A percentile compares a stretch with the other conserved stretches of the same genome.
Evolutionary conservation across 306 rosid genomes (phyloP).

Genomic region (Crataegus laevigata): DNA sequence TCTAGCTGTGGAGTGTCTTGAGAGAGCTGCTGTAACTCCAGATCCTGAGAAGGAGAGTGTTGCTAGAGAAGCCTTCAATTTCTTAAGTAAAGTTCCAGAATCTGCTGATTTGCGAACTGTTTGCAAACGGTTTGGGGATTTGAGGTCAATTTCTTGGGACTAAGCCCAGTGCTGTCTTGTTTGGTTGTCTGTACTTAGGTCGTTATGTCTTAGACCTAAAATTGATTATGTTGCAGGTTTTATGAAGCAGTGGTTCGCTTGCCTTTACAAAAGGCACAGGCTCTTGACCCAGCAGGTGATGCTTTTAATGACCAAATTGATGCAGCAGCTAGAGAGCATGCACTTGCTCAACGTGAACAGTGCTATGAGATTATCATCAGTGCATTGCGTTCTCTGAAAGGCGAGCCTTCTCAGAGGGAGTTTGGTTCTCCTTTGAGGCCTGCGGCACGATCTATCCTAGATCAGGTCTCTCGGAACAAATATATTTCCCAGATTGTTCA

Average conservation of each 20-base stretch:
- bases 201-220: slow-evolving; percentile 23
- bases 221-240: slow-evolving; percentile 50
- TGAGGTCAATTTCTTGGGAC: slow-evolving; percentile 47
- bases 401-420: slow-evolving; percentile 54
- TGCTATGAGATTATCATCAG: slow-evolving; percentile 85
- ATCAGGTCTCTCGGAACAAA: slow-evolving; percentile 65
- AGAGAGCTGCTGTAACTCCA: slow-evolving; percentile 77
- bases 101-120: slow-evolving; percentile 87
- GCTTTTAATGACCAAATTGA: slow-evolving; percentile 86
- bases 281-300: slow-evolving; percentile 87
- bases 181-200: slow-evolving; percentile 6
- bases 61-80: slow-evolving; percentile 79
- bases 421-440: slow-evolving; percentile 74
- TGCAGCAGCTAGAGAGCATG: slow-evolving; percentile 66
- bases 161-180: not conserved
- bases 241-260: slow-evolving; percentile 94
- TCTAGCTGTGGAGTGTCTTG: slow-evolving; percentile 92
- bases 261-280: slow-evolving; percentile 96
- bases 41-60: slow-evolving; percentile 69
- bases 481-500: slow-evolving; percentile 88
- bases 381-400: slow-evolving; percentile 77
- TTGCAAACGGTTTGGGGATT: slow-evolving; percentile 92
- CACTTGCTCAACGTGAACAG: slow-evolving; percentile 70
- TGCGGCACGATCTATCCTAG: slow-evolving; percentile 57
- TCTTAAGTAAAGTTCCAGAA: slow-evolving; percentile 88